Conservation (phyloP, 305 asterid genomes). For the Stenogyne calaminthoides region DNA sequence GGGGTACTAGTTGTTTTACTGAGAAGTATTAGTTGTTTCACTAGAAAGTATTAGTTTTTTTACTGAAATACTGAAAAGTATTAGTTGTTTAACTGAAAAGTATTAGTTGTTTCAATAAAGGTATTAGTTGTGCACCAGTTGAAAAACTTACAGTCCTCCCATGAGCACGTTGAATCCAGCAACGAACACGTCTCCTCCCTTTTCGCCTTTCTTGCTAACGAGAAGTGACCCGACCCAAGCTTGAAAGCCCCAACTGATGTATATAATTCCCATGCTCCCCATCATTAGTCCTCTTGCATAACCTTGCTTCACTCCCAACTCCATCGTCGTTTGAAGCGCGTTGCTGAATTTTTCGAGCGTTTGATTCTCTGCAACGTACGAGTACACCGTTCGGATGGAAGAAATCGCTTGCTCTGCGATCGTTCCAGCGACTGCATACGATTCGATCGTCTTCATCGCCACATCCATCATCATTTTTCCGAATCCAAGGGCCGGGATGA, state of each 20-base stretch:
- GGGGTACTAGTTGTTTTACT: too few species aligned
- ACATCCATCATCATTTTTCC: conserved; percentile 80
- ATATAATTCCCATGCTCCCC: conserved; percentile 83
- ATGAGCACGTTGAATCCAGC: conserved; percentile 88
- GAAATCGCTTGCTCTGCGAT: conserved; percentile 86
- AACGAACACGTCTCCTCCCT: conserved; percentile 76
- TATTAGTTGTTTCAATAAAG: neutral
- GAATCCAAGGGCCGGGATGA: conserved; percentile 78
- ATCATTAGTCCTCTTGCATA: conserved; percentile 80
- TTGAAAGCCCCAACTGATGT: conserved; percentile 85
- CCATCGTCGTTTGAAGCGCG: conserved; percentile 68
- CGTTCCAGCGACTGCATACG: conserved; percentile 70
- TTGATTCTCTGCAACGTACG: conserved; percentile 66
- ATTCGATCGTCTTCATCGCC: conserved; percentile 57
- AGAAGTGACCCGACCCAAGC: conserved; percentile 79
- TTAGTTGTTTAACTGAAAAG: neutral
- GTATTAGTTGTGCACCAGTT: neutral
- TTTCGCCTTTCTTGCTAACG: conserved; percentile 65
- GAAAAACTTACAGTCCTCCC: conserved; percentile 81
- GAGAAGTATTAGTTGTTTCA: too few species aligned
- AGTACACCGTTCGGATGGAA: conserved; percentile 67
- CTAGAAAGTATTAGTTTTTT: too few species aligned
- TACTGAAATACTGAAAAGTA: neutral
- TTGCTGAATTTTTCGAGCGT: conserved; percentile 65
- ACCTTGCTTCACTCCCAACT: conserved; percentile 75